These are phyloP conservation scores for Leccinum truebloodii DNA, from an alignment of 768 basidiomycete species.

Conservation along the genomic window DNA sequence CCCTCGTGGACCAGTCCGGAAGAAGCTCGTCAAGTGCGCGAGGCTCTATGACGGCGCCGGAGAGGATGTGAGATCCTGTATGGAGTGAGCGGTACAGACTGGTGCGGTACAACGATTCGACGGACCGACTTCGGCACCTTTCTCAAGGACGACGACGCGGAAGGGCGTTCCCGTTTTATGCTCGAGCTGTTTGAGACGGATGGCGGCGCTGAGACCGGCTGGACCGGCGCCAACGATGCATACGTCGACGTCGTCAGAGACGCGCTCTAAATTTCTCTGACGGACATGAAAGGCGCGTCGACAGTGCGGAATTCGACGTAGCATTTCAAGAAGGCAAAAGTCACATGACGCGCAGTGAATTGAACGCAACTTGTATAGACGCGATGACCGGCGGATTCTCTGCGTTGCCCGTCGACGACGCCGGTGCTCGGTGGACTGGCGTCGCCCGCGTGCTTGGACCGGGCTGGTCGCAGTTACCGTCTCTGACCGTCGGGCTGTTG, in stretches of 20 bases:
- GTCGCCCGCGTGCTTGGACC: constrained; percentile 57
- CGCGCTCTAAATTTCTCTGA: constrained; percentile 61
- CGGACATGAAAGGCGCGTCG: constrained; percentile 22
- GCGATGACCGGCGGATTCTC: constrained; percentile 46
- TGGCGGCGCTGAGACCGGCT: constrained; percentile 94
- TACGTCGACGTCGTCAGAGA: constrained; percentile 92
- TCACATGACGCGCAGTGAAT: background rate
- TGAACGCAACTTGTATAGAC: background rate
- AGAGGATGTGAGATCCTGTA: constrained; percentile 89
- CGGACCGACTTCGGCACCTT: constrained; percentile 89
- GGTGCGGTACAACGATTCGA: constrained; percentile 14
- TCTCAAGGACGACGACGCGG: constrained; percentile 91
- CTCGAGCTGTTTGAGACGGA: constrained; percentile 92
- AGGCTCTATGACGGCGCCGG: constrained; percentile 94
- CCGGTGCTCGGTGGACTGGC: constrained; percentile 43
- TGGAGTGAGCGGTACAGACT: background rate
- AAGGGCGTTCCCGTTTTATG: constrained; percentile 60
- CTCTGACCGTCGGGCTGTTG: constrained; percentile 74
- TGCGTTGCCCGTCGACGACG: constrained; percentile 42
- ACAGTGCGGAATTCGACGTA: background rate
- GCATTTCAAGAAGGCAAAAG: too few relatives aligned
- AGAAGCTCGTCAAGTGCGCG: constrained; percentile 88
- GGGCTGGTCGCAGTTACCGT: constrained; percentile 61
- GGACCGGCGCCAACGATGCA: constrained; percentile 97
- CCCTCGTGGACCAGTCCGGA: constrained; percentile 73